Evolutionary conservation across 1,284 basidiomycete species (phyloP), one percentile per base, ranked within the genome.

Genomic region (Pseudozyma thailandica): DNA sequence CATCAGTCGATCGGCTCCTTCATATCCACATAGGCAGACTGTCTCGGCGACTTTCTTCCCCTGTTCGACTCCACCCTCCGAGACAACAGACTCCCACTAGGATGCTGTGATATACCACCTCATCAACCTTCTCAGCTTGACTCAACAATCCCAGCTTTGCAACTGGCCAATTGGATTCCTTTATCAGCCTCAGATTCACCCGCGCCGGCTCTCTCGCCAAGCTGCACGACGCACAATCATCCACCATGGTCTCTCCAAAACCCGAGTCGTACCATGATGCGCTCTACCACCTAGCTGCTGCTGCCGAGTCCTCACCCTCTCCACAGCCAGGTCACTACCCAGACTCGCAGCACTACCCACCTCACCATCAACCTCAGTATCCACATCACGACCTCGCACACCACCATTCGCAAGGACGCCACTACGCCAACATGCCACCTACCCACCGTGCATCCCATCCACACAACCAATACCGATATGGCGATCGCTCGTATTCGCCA

Each of bases 281-380:
- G n/a, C 61, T 71, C 31, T 71, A 71, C 39, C 68, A 71, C 25
- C 35, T 71, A 8, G 68, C 68, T 15, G 42, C 68, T 18, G 68
- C 68, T 2, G 68, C 68, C 39, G 57, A 64, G 38, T 71, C 68
- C 1, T 71, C 68, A 10, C 61, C 61, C 18, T 71, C 68, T 6
- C 66, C 66, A 2, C 65, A 63, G 28, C 53, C 48, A 2, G 38
- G 27, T 13, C 57, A 66, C 37, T 49, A 58, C 16, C 45, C 52
- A 6, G 63, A 66, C 6, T 18, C 43, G 18, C 21, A 47, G 39
- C 54, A 38, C 20, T 57, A 44, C 42, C 28, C 41, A 3, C 38
- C 54, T 20, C 35, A 44, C 20, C 47, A 57, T 21, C 47, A 50
- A n/a, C 33, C 25, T 15, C 39, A 58, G 2, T 47, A 50, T 2